phyloP scores from a whole-genome alignment of 768 basidiomycete species.

The Chalciporus sphaerocephalus region DNA sequence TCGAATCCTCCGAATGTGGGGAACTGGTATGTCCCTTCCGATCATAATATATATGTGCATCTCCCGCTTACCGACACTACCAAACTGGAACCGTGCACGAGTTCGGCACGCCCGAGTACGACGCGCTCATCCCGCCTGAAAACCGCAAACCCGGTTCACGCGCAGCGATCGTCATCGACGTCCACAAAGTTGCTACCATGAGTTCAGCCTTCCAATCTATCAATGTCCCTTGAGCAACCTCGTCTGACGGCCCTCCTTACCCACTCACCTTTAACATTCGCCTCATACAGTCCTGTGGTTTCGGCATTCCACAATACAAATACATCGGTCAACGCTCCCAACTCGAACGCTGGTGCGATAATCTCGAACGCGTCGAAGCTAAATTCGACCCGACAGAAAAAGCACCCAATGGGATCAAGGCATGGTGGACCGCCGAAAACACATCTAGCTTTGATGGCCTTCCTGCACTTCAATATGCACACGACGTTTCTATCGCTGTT shows the following conservation, averaged over 20 bases:
- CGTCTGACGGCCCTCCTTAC: not conserved
- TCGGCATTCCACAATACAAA: constrained; percentile 55
- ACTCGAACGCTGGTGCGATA: constrained; percentile 43
- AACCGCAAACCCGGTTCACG: constrained; percentile 54
- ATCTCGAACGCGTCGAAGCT: constrained; percentile 43
- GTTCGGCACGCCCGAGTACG: constrained; percentile 59
- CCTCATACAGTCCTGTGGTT: constrained; percentile 60
- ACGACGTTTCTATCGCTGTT: constrained; percentile 9
- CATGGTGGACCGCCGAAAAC: constrained; percentile 54
- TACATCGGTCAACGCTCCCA: constrained; percentile 53
- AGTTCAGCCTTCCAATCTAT: constrained; percentile 9
- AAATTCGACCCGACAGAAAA: constrained; percentile 13
- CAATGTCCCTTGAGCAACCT: not conserved
- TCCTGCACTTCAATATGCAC: constrained; percentile 40
- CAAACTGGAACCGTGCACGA: constrained; percentile 53
- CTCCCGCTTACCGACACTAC: not conserved
- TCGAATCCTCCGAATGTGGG: constrained; percentile 55
- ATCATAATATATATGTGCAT: not conserved
- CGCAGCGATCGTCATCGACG: constrained; percentile 55
- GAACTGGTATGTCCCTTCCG: constrained; percentile 39
- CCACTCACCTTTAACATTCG: too few species aligned
- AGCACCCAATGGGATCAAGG: constrained; percentile 43
- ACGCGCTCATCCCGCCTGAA: constrained; percentile 43
- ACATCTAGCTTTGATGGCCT: constrained; percentile 53
- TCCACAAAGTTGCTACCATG: constrained; percentile 54